Evolutionary conservation across 257 asterid genomes (phyloP), one percentile per base, ranked within the genome.

Genomic region (Schizonepeta tenuifolia): DNA sequence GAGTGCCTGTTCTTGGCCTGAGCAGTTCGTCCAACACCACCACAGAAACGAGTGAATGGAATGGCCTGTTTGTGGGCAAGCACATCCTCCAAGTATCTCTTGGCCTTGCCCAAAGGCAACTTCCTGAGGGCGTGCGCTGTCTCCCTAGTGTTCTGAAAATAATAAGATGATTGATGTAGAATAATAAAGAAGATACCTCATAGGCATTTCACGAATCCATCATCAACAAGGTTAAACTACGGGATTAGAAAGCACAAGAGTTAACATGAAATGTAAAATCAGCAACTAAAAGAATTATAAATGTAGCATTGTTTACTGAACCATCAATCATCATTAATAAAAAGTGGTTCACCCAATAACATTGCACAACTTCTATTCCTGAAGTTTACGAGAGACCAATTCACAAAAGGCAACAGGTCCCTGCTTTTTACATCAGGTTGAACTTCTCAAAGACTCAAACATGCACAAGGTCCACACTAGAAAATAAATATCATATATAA

Each of bases 1-100:
- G 97, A 85, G 65, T 91, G 97, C 51, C 96, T 84, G 78, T 87
- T 87, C 89, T 91, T 91, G n/a, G 93, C 97, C 77, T 89, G 97
- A 44, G 97, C 96, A 68, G 96, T 91, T 66, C 97, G 85, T 13
- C 97, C 97, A 65, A 91, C 93, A 47, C 96, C 98, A 31, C 96
- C 58, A 60, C 94, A 87, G 80, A 83, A 89, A 38, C 96, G 93
- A 14, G 96, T 89, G 84, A 89, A 89, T 31, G 97, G 96, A 11
- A 91, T 92, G 38, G 96, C 97, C 75, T 92, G 96, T 76, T 92
- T 92, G 82, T 92, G 96, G 55, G 86, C 89, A 74, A 92, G 86
- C 70, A 92, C 97, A 63, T 92, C 97, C 81, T 92, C 96, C 79
- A 92, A 73, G 55, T 92, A 92, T 69, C 95, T 86, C 88, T 92